Evolutionary conservation across 1,284 basidiomycete genomes (phyloP).

Genomic region (Neolentinus lepideus): DNA sequence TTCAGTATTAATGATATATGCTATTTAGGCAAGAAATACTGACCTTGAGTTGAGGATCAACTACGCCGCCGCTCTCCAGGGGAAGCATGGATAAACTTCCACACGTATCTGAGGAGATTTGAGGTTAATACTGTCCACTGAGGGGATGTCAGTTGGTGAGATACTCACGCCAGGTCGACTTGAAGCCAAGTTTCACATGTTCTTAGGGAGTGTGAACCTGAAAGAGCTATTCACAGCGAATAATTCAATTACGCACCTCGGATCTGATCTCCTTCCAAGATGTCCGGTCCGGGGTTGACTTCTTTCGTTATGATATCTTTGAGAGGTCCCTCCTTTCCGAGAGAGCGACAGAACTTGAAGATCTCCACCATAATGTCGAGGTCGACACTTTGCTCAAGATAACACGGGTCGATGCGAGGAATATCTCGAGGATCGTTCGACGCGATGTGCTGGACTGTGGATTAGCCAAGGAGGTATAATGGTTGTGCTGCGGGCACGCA

Average conservation of each 20-base stretch:
- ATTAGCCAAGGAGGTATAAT: neutral
- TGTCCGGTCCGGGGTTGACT: constrained; percentile 28
- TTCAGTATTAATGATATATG: neutral
- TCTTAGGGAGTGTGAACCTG: constrained; percentile 21
- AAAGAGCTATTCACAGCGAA: neutral
- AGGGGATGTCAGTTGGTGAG: neutral
- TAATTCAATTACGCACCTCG: constrained; percentile 5
- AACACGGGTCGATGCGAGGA: constrained; percentile 35
- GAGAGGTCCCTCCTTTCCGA: constrained; percentile 35
- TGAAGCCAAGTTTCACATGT: constrained; percentile 20
- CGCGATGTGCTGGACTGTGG: constrained; percentile 24
- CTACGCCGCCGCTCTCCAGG: constrained; percentile 47
- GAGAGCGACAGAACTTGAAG: constrained; percentile 39
- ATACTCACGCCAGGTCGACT: constrained; percentile 23
- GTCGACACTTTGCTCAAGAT: constrained; percentile 41
- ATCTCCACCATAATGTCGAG: constrained; percentile 38
- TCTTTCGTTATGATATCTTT: constrained; percentile 29
- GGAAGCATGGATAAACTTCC: constrained; percentile 56
- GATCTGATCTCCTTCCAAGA: constrained; percentile 21
- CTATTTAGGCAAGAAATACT: neutral
- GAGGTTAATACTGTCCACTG: neutral
- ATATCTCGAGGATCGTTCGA: constrained; percentile 30
- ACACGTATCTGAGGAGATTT: constrained; percentile 22
- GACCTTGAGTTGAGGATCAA: constrained; percentile 40
- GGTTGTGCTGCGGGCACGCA: constrained; percentile 9